Evolutionary conservation across 1,139 yeast species (phyloP).

Genomic region (Diutina catenulata): DNA sequence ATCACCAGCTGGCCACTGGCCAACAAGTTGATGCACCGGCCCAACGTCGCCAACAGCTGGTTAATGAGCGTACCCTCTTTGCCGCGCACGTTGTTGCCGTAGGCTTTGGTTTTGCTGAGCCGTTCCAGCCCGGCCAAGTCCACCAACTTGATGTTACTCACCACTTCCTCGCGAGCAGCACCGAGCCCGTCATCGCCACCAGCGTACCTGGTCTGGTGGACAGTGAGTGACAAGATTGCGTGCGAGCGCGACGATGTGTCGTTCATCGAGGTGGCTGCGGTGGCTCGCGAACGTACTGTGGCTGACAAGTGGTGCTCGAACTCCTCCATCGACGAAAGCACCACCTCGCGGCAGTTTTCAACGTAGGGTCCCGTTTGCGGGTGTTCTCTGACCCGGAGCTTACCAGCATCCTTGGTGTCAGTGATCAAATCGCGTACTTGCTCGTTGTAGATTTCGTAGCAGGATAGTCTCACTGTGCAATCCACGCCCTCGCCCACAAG

Average conservation of each 20-base stretch:
- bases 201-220: conserved; percentile 41
- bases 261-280: conserved; percentile 63
- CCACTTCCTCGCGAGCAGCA: conserved; percentile 40
- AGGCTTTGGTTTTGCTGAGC: conserved; percentile 49
- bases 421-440: conserved; percentile 46
- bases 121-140: conserved; percentile 81
- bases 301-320: no score
- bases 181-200: conserved; percentile 18
- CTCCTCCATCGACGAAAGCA: conserved; percentile 31
- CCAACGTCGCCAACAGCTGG: conserved; percentile 63
- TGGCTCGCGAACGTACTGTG: conserved; percentile 37
- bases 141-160: conserved; percentile 55
- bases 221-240: conserved; percentile 55
- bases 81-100: conserved; percentile 48
- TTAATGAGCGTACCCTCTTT: conserved; percentile 70
- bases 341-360: conserved; percentile 44
- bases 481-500: conserved; percentile 29
- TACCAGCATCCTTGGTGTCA: conserved; percentile 11
- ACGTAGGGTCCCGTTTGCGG: conserved; percentile 59
- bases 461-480: conserved; percentile 47
- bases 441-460: conserved; percentile 66
- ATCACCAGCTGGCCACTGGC: conserved; percentile 35
- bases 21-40: conserved; percentile 57
- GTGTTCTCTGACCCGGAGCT: conserved; percentile 44
- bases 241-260: conserved; percentile 67